Evolutionary conservation across 169 alveolate genomes (phyloP).

Genomic region (Eimeria brunetti): DNA sequence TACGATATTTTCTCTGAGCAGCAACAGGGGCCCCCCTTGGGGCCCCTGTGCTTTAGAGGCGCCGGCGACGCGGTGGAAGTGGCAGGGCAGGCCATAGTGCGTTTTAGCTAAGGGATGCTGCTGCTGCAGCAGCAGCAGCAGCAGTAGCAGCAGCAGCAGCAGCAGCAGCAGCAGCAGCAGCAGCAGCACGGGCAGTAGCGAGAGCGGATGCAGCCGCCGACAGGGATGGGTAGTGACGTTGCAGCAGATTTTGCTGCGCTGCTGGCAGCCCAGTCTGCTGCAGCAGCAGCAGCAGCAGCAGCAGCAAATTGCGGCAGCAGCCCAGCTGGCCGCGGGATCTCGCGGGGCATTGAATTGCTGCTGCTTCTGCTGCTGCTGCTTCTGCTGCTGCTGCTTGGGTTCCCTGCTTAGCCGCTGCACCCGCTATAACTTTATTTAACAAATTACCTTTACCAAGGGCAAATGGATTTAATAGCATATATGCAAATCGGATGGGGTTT

Average conservation of each 20-base stretch:
- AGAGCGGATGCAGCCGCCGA: not conserved
- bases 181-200: not conserved
- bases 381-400: not conserved
- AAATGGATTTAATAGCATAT: not conserved
- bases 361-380: conserved; percentile 1
- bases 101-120: not conserved
- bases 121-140: no score
- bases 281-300: not conserved
- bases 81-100: not conserved
- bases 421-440: not conserved
- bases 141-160: no score
- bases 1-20: not conserved
- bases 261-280: not conserved
- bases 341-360: conserved; percentile 2
- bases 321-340: not conserved
- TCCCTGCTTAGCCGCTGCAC: not conserved
- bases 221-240: not conserved
- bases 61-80: not conserved
- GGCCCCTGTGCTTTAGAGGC: conserved; percentile 8
- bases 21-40: not conserved
- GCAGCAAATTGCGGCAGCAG: not conserved
- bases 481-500: not conserved
- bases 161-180: not conserved
- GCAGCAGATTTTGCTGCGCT: not conserved
- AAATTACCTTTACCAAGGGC: no score